These are phyloP conservation scores for Saccharomycopsis fibuligera DNA, from an alignment of 805 yeast species.

Conservation along the genomic window DNA sequence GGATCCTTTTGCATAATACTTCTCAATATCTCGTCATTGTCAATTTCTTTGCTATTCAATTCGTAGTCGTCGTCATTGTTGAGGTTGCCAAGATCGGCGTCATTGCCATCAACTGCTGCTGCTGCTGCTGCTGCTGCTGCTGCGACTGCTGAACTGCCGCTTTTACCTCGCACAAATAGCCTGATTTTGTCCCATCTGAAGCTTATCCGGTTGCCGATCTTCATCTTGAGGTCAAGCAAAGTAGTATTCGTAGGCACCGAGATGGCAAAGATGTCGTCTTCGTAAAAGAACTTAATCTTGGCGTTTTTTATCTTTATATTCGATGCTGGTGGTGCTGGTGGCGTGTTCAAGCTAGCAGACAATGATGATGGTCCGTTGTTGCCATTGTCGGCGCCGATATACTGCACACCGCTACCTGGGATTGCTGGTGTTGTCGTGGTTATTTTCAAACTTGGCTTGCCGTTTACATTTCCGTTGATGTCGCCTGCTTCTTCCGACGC, in stretches of 20 bases:
- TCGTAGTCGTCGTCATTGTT: no score
- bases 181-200: conserved; percentile 28
- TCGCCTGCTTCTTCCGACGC: no score
- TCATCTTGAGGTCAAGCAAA: conserved; percentile 42
- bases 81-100: conserved; percentile 34
- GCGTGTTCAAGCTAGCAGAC: not conserved
- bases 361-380: conserved; percentile 8
- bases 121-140: no score
- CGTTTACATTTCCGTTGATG: no score
- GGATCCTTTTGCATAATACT: conserved; percentile 21
- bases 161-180: conserved; percentile 30
- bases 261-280: conserved; percentile 76
- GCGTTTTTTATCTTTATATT: conserved; percentile 36
- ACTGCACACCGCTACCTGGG: conserved; percentile 7
- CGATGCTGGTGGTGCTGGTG: conserved; percentile 3
- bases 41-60: conserved; percentile 28
- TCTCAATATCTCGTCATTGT: conserved; percentile 17
- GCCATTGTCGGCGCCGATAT: conserved; percentile 25
- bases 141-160: no score
- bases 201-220: conserved; percentile 47
- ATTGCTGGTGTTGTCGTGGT: conserved; percentile 2
- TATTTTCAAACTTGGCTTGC: conserved; percentile 1
- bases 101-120: conserved; percentile 8
- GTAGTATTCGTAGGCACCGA: conserved; percentile 44
- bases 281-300: conserved; percentile 70